Evolutionary conservation across 2,329 filamentous ascomycete species (phyloP).

Genomic region (Emergomyces africanus): DNA sequence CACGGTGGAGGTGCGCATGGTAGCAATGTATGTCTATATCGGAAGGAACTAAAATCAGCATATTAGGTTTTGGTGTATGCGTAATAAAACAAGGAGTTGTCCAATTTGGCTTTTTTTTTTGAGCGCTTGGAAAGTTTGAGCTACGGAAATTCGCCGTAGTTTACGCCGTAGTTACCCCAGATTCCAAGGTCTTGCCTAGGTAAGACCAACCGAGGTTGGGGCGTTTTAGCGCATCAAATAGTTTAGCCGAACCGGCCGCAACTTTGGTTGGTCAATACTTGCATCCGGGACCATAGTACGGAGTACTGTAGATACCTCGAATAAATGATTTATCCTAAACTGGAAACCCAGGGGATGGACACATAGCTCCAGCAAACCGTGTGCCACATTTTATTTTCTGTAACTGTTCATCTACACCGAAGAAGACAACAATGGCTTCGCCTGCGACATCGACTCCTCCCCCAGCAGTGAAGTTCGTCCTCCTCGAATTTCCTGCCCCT

Average conservation of each 20-base stretch:
- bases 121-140: too few relatives aligned
- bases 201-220: not conserved
- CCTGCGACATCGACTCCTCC: slow-evolving; percentile 6
- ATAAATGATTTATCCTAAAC: not conserved
- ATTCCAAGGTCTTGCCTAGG: too few relatives aligned
- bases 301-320: not conserved
- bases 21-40: too few relatives aligned
- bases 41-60: too few relatives aligned
- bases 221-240: not conserved
- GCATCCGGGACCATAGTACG: not conserved
- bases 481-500: slow-evolving; percentile 25
- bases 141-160: too few relatives aligned
- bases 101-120: too few relatives aligned
- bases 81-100: too few relatives aligned
- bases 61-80: too few relatives aligned
- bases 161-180: too few relatives aligned
- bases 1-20: too few relatives aligned
- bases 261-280: not conserved
- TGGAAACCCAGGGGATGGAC: not conserved
- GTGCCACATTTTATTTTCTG: not conserved
- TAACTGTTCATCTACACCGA: not conserved
- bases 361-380: not conserved
- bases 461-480: slow-evolving; percentile 7
- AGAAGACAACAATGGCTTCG: slow-evolving; percentile 1
- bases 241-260: not conserved